Evolutionary conservation across 2,329 filamentous ascomycete species (phyloP), one percentile per base, ranked within the genome.

Genomic region (Simplicillium sp.): DNA sequence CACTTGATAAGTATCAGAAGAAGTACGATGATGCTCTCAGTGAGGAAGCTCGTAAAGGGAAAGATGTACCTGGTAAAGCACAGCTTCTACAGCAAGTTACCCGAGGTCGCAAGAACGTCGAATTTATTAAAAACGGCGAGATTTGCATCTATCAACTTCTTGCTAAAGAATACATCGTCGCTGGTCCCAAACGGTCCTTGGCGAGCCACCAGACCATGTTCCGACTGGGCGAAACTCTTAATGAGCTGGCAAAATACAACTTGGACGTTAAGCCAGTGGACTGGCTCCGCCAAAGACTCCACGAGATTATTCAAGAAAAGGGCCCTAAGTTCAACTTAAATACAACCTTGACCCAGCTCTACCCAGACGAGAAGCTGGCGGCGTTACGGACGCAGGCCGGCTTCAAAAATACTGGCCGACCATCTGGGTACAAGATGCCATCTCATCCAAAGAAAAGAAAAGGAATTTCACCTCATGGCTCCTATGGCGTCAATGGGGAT

Each of bases 131-230:
- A 7, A 57, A 65, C 1, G 70, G 66, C n/a, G 59, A 67, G 3
- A 68, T 77, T 44, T 71, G 72, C 46, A 75, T 75, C 0, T 77
- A 72, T 43, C 75, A 79, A 52, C 64, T 78, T 9, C 60, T 77
- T 3, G 64, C 57, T 28, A 77, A 77, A 54, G 60, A 63, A 15
- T 73, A 65, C 49, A 68, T 75, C 41, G 20, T 25, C 20, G 52
- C 59, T 31, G 55, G 57, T 0, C 56, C 58, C 8, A 64, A 63
- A 41, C 60, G 61, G 2, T 60, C 58, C 34, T 64, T 65, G 31
- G 66, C 60, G 12, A 70, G 70, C 32, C 78, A 78, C 48, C 73
- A 78, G 46, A 77, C 73, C 0, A 56, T 78, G 3, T 77, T 72
- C 49, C 68, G 75, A 3, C 55, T 79, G 29, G 70, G 68, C 31